Conservation (phyloP, 768 basidiomycete genomes). For the Pulveroboletus ravenelii region DNA sequence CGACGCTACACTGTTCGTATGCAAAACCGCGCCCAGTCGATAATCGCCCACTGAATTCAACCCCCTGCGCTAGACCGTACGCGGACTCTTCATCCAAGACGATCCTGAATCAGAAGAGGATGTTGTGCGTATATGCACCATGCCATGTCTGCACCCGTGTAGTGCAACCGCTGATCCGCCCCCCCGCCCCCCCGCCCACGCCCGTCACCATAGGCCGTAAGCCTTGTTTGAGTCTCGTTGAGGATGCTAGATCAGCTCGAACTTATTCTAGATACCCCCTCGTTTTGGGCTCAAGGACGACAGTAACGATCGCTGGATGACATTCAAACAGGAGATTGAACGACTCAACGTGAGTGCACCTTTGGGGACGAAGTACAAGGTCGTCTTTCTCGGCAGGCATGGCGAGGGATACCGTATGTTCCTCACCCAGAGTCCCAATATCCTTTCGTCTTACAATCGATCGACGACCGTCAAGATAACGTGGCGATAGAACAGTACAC, state of each 20-base stretch:
- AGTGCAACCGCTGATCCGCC: neutral
- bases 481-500: constrained; percentile 65
- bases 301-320: constrained; percentile 47
- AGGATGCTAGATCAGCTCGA: neutral
- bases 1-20: constrained; percentile 17
- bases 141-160: too few relatives aligned
- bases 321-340: constrained; percentile 37
- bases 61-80: constrained; percentile 2
- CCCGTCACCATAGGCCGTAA: constrained; percentile 10
- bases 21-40: neutral
- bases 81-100: constrained; percentile 18
- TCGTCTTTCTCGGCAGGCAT: constrained; percentile 63
- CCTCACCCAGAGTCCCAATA: neutral
- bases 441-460: constrained; percentile 29
- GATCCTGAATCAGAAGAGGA: constrained; percentile 12
- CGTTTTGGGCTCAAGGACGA: constrained; percentile 58
- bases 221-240: neutral
- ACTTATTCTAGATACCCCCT: constrained; percentile 41
- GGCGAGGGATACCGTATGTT: constrained; percentile 69
- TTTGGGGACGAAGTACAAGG: constrained; percentile 47
- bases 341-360: constrained; percentile 42
- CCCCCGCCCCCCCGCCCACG: neutral
- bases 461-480: constrained; percentile 59
- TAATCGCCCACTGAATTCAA: neutral
- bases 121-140: constrained; percentile 6